Percentiles rank a stretch among this genome's conserved stretches.
Evolutionary conservation across 345 rosid genomes (phyloP).

Genomic region (Limnanthes douglasii): DNA sequence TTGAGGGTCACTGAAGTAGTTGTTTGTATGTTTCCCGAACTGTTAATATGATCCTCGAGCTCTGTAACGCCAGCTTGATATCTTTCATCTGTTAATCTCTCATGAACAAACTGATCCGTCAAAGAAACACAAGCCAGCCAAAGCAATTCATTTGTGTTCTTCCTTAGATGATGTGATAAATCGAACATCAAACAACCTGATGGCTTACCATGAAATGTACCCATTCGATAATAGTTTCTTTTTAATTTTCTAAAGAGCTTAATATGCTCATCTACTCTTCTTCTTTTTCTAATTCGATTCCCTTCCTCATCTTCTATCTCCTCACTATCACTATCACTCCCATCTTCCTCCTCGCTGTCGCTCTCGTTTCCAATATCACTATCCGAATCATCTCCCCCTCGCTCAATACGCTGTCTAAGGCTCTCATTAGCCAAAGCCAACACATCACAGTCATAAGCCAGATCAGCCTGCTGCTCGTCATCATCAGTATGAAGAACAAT

Average conservation of each 20-base stretch:
- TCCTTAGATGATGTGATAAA: constrained; percentile 57
- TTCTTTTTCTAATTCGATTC: constrained; percentile 46
- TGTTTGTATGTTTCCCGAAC: constrained; percentile 68
- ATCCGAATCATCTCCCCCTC: constrained; percentile 1
- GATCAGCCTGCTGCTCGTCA: constrained; percentile 76
- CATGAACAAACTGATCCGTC: constrained; percentile 93
- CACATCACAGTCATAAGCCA: constrained; percentile 70
- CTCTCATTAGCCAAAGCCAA: constrained; percentile 58
- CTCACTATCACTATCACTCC: constrained; percentile 20
- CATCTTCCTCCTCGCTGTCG: constrained; percentile 18
- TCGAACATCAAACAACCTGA: constrained; percentile 83
- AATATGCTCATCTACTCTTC: constrained; percentile 32
- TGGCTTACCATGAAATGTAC: constrained; percentile 91
- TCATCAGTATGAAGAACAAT: constrained; percentile 70
- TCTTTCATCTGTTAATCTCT: constrained; percentile 89
- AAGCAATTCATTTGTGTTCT: constrained; percentile 82
- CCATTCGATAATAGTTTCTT: constrained; percentile 62
- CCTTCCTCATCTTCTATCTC: constrained; percentile 17
- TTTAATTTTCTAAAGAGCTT: constrained; percentile 51
- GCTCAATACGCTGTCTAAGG: constrained; percentile 20
- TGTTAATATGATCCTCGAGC: constrained; percentile 88
- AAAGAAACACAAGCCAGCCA: constrained; percentile 94
- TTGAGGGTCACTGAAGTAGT: constrained; percentile 67
- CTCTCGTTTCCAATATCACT: constrained; percentile 21
- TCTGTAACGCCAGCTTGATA: constrained; percentile 94